Conservation (phyloP, 345 rosid genomes). For the Eucalyptus cladocalyx region DNA sequence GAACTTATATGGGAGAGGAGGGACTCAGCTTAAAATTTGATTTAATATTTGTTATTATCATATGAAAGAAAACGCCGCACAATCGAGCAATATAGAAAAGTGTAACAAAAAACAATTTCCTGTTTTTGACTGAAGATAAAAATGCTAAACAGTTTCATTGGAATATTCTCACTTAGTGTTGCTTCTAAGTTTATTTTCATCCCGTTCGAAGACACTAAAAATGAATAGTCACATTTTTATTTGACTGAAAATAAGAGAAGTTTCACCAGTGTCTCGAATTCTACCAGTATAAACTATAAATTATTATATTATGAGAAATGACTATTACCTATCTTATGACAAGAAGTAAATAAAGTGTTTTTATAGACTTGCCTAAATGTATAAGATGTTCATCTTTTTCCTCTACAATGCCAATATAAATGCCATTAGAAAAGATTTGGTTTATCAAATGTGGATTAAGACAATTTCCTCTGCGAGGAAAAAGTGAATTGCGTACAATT, state of each 20-base stretch:
- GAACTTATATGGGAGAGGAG: not conserved
- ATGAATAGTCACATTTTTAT: not conserved
- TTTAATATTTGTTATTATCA: not conserved
- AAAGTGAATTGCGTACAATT: not conserved
- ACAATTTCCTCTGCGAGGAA: not conserved
- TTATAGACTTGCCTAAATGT: not conserved
- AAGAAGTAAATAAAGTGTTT: not conserved
- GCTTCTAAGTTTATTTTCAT: not conserved
- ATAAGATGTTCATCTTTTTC: not conserved
- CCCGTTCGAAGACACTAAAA: not conserved
- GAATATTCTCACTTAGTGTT: not conserved
- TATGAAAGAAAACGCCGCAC: not conserved
- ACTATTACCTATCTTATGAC: not conserved
- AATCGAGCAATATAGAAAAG: not conserved
- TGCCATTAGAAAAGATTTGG: not conserved
- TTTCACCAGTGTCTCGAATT: not conserved
- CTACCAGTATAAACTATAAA: not conserved
- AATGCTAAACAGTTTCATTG: not conserved
- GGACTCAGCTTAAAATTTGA: not conserved
- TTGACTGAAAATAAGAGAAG: not conserved
- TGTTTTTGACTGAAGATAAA: not conserved
- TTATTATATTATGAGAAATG: not conserved
- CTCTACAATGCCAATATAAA: not conserved
- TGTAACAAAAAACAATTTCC: not conserved
- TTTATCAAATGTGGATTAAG: not conserved